Evolutionary conservation across 805 yeast genomes (phyloP).

Genomic region (Candida multigemmis): DNA sequence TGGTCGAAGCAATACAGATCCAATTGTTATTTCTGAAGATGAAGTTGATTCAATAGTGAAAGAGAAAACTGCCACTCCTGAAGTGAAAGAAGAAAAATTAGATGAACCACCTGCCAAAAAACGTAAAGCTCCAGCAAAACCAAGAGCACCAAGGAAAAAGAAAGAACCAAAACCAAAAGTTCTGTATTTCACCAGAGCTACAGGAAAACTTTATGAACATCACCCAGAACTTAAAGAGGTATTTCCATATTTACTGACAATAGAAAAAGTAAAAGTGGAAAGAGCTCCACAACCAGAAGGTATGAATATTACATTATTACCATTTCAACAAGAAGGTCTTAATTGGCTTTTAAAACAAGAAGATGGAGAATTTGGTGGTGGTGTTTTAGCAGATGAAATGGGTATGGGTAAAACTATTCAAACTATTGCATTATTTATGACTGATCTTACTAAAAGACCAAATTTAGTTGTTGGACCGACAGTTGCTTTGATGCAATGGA

Average conservation of each 20-base stretch:
- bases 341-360: conserved; percentile 86
- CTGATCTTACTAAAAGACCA: conserved; percentile 58
- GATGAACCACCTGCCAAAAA: conserved; percentile 6
- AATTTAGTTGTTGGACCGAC: conserved; percentile 94
- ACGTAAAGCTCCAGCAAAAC: conserved; percentile 6
- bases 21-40: conserved; percentile 19
- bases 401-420: conserved; percentile 99
- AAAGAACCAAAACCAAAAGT: conserved; percentile 45
- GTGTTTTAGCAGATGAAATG: conserved; percentile 97
- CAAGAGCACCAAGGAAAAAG: conserved; percentile 14
- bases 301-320: conserved; percentile 64
- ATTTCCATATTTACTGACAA: conserved; percentile 52
- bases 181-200: conserved; percentile 62
- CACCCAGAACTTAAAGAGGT: conserved; percentile 76
- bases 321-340: conserved; percentile 90
- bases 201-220: conserved; percentile 54
- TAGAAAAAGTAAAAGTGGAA: conserved; percentile 39
- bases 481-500: conserved; percentile 98
- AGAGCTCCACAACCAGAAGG: conserved; percentile 70
- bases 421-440: conserved; percentile 79
- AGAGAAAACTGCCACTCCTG: conserved; percentile 1
- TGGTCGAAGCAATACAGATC: too few relatives aligned
- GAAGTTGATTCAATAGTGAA: conserved; percentile 1
- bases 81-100: conserved; percentile 17
- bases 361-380: conserved; percentile 71